Conservation (phyloP, 352 stramenopile species). For the Pythium volutum region DNA sequence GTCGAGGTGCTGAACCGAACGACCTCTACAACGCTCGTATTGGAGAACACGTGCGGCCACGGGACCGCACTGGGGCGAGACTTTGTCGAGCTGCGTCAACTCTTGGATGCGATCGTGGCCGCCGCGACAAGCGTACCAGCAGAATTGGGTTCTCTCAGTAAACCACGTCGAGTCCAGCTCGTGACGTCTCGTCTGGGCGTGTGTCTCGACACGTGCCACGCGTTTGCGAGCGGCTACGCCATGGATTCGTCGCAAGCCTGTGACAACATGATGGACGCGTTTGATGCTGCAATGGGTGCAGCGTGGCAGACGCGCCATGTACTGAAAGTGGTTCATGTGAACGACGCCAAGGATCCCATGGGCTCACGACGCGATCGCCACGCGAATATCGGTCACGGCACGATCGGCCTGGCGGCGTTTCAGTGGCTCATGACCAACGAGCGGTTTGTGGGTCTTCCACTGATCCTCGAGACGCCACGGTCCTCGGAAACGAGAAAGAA, state of each 20-base stretch:
- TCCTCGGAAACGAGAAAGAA: background rate
- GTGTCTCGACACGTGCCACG: conserved; percentile 47
- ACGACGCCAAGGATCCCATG: conserved; percentile 34
- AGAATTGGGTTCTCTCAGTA: background rate
- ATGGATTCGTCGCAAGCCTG: conserved; percentile 25
- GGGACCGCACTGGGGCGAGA: conserved; percentile 31
- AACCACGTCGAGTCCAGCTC: background rate
- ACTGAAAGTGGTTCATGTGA: conserved; percentile 47
- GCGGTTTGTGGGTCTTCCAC: conserved; percentile 31
- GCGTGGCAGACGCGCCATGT: conserved; percentile 22
- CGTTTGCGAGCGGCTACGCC: conserved; percentile 31
- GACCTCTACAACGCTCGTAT: conserved; percentile 22
- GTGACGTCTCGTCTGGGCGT: conserved; percentile 28
- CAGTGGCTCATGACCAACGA: conserved; percentile 37
- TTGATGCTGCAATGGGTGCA: conserved; percentile 25
- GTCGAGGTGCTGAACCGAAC: conserved; percentile 28
- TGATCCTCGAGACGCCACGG: conserved; percentile 46
- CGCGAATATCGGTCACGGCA: conserved; percentile 38
- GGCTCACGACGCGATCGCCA: conserved; percentile 35
- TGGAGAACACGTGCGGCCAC: conserved; percentile 46
- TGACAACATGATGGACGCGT: conserved; percentile 33
- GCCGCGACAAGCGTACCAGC: background rate
- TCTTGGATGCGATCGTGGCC: conserved; percentile 27
- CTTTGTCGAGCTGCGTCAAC: conserved; percentile 31
- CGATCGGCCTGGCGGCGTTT: conserved; percentile 35